Conservation (phyloP, 768 basidiomycete genomes). For the Sporobolomyces phaffii region DNA sequence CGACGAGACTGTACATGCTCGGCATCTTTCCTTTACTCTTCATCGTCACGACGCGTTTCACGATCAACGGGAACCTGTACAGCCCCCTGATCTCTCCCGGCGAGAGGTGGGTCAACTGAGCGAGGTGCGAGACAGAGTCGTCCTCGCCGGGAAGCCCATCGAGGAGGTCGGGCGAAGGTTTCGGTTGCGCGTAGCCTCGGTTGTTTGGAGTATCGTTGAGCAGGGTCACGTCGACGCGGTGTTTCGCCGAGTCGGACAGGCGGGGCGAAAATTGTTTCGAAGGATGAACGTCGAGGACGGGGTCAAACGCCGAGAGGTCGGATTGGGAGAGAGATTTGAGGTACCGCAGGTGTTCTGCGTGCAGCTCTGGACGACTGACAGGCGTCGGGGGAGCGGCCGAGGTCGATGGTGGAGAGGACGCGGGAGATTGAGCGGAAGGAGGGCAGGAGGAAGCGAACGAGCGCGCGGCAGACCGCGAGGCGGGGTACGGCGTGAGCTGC, state of each 20-base stretch:
- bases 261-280: constrained; percentile 18
- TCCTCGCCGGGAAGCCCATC: constrained; percentile 36
- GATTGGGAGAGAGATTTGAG: constrained; percentile 20
- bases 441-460: constrained; percentile 6
- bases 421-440: not conserved
- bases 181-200: constrained; percentile 19
- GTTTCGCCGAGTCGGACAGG: not conserved
- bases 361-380: constrained; percentile 24
- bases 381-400: not conserved
- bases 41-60: constrained; percentile 68
- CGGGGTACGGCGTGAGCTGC: not conserved
- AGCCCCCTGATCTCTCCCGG: constrained; percentile 45
- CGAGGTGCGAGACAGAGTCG: constrained; percentile 30
- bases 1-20: constrained; percentile 58
- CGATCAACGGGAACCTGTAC: constrained; percentile 46
- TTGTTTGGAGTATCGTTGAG: constrained; percentile 30
- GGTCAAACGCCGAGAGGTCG: constrained; percentile 29
- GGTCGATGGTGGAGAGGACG: not conserved
- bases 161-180: constrained; percentile 24
- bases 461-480: not conserved
- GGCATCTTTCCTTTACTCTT: constrained; percentile 88
- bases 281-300: constrained; percentile 29
- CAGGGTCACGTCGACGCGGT: constrained; percentile 4
- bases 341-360: constrained; percentile 10
- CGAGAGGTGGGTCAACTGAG: constrained; percentile 44